Base-by-base conservation (phyloP, 169 alveolate species). In the Cryptosporidium sp. region DNA sequence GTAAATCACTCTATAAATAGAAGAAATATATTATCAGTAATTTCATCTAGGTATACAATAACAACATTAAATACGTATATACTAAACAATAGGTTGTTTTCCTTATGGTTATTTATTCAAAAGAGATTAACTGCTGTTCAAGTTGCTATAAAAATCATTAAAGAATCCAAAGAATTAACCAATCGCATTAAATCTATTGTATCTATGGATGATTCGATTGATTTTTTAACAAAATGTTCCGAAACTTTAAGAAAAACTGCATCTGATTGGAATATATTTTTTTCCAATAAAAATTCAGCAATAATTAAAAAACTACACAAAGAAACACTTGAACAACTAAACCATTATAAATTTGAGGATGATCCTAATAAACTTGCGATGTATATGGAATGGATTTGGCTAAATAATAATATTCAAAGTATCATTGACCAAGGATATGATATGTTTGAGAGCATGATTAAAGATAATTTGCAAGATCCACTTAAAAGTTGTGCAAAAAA, bases 21-120 rank as follows among this genome's bases (percentile, higher is more conserved):
- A 80, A 80, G 52, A 62, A 65, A 80, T 45, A 39, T 80, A 23
- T 65, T 80, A 41, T 45, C 71, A 12, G 26, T 80, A 4, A 43
- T 80, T 37, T 29, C 43, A 26, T 59, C 74, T 4, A 62, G 45
- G 52, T 80, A 80, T 39, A 61, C 65, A 16, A 12, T 43, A 2
- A 62, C 12, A 16, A 51, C 70, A 41, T 31, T 80, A n/a, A 65
- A 45, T 39, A 23, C 71, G 29, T 62, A 45, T 35, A 39, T 80
- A 41, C 18, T 65, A 45, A 65, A 80, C 41, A 80, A 80, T 80
- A 59, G 43, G 43, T 61, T 43, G 23, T 80, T 62, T 39, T 80
- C 89, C 29, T 48, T 80, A 29, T 80, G 89, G 89, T 48, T 80
- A 33, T 65, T 62, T 26, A 48, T 80, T 7, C 89, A 80, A 65